Conservation (phyloP, 148 eudicot genomes). For the Euryodendron excelsum region DNA sequence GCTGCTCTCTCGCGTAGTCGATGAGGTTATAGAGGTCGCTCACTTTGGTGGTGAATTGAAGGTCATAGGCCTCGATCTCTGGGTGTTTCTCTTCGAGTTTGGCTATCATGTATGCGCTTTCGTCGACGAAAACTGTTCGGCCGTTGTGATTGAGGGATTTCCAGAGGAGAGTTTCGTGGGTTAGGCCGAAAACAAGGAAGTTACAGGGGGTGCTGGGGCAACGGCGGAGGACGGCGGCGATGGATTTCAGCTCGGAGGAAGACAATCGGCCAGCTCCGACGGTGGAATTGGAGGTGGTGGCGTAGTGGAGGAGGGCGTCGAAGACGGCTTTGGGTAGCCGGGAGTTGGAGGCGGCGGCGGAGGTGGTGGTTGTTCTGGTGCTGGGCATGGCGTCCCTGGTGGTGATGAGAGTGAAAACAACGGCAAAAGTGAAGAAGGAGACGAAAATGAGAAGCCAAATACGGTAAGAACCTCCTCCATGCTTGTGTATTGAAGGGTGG, state of each 20-base stretch:
- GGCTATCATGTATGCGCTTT: background rate
- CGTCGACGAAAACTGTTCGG: slow-evolving; percentile 33
- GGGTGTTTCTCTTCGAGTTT: slow-evolving; percentile 24
- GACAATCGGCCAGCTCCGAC: background rate
- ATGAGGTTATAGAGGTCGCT: slow-evolving; percentile 18
- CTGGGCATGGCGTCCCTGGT: background rate
- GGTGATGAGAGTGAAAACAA: background rate
- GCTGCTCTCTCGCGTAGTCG: slow-evolving; percentile 22
- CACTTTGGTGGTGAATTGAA: slow-evolving; percentile 39
- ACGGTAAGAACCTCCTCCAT: no score
- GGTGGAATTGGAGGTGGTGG: slow-evolving; percentile 19
- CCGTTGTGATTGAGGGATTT: slow-evolving; percentile 25
- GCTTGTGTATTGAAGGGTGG: background rate
- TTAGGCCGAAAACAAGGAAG: slow-evolving; percentile 33
- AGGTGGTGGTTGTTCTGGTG: background rate
- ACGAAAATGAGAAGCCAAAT: background rate
- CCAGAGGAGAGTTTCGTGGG: slow-evolving; percentile 32
- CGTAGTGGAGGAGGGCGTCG: slow-evolving; percentile 33
- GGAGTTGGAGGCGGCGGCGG: background rate
- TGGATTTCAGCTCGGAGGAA: slow-evolving; percentile 11
- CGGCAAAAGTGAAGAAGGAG: background rate
- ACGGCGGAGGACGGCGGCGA: slow-evolving; percentile 6
- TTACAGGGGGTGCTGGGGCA: slow-evolving; percentile 16
- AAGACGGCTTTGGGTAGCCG: background rate
- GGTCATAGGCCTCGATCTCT: slow-evolving; percentile 41